Percentiles rank a stretch among this genome's conserved stretches.
These are phyloP conservation scores for Drechslerella coelobrocha DNA, from an alignment of 2,329 filamentous ascomycete genomes.

Conservation along the genomic window DNA sequence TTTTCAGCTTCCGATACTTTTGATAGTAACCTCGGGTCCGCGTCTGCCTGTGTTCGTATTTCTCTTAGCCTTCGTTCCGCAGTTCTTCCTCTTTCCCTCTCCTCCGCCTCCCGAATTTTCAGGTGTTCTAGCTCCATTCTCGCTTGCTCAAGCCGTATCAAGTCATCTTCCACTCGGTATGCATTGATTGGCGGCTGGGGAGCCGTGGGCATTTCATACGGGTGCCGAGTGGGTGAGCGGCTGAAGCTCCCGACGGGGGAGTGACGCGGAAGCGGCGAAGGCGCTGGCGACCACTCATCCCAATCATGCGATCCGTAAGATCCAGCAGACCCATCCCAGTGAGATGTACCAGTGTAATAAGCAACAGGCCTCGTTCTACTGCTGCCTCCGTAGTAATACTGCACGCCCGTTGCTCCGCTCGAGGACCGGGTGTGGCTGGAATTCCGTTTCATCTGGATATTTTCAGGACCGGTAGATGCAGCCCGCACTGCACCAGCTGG, in stretches of 20 bases:
- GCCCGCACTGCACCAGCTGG: constrained; percentile 22
- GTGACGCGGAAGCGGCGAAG: constrained; percentile 32
- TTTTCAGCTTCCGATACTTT: constrained; percentile 50
- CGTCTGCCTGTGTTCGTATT: constrained; percentile 50
- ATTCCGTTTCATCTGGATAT: constrained; percentile 31
- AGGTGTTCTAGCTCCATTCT: constrained; percentile 42
- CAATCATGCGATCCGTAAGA: constrained; percentile 42
- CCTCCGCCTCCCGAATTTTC: constrained; percentile 42
- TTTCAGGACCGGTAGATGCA: constrained; percentile 28
- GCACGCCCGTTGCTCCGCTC: constrained; percentile 32
- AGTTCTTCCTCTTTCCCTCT: constrained; percentile 46
- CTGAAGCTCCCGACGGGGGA: constrained; percentile 48
- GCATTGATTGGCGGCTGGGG: constrained; percentile 40
- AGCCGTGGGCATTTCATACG: constrained; percentile 33
- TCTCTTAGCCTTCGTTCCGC: constrained; percentile 51
- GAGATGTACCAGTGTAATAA: constrained; percentile 34
- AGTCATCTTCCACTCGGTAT: constrained; percentile 35
- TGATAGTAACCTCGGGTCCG: constrained; percentile 40
- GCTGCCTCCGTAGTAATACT: constrained; percentile 41
- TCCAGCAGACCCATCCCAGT: constrained; percentile 43
- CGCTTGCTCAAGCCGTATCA: constrained; percentile 38
- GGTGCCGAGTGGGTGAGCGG: constrained; percentile 39
- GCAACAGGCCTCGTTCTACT: constrained; percentile 36
- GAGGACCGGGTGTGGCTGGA: constrained; percentile 38
- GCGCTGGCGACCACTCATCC: constrained; percentile 38